Conservation (phyloP, 345 rosid species). For the Microthlaspi erraticum region DNA sequence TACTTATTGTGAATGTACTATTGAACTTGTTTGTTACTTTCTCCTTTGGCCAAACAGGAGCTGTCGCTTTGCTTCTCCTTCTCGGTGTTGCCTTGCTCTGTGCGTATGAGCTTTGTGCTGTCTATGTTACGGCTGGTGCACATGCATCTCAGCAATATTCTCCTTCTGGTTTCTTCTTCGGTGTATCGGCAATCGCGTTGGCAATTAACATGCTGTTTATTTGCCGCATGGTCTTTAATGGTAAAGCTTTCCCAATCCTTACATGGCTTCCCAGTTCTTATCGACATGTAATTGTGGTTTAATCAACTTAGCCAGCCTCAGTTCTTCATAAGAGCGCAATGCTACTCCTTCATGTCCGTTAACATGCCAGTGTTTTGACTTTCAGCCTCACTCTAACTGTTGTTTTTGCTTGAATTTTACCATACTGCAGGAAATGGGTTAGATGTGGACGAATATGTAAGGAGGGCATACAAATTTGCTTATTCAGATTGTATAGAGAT, state of each 20-base stretch:
- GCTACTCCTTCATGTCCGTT: background rate
- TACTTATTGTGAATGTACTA: slow-evolving; percentile 7
- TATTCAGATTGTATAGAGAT: slow-evolving; percentile 95
- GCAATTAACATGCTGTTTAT: slow-evolving; percentile 99
- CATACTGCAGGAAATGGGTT: slow-evolving; percentile 83
- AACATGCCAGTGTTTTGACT: slow-evolving; percentile 3
- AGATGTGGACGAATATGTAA: slow-evolving; percentile 98
- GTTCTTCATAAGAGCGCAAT: slow-evolving; percentile 1
- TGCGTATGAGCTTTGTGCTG: slow-evolving; percentile 97
- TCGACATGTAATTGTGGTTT: slow-evolving; percentile 26
- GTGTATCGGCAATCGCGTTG: slow-evolving; percentile 96
- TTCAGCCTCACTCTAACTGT: slow-evolving; percentile 1
- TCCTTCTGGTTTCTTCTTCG: slow-evolving; percentile 98
- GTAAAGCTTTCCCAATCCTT: slow-evolving; percentile 54
- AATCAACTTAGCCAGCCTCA: slow-evolving; percentile 26
- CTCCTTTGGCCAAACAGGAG: slow-evolving; percentile 59
- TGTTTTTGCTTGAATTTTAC: slow-evolving; percentile 18
- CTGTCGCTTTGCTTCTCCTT: slow-evolving; percentile 97
- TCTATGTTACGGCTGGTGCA: slow-evolving; percentile 88
- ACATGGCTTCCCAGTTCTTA: slow-evolving; percentile 21
- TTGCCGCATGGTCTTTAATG: slow-evolving; percentile 97
- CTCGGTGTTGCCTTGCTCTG: slow-evolving; percentile 93
- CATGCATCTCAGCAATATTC: slow-evolving; percentile 92
- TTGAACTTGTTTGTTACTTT: slow-evolving; percentile 33
- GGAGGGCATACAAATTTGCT: slow-evolving; percentile 97